phyloP scores from a whole-genome alignment of 352 stramenopile genomes.

The Phytophthora capsici region DNA sequence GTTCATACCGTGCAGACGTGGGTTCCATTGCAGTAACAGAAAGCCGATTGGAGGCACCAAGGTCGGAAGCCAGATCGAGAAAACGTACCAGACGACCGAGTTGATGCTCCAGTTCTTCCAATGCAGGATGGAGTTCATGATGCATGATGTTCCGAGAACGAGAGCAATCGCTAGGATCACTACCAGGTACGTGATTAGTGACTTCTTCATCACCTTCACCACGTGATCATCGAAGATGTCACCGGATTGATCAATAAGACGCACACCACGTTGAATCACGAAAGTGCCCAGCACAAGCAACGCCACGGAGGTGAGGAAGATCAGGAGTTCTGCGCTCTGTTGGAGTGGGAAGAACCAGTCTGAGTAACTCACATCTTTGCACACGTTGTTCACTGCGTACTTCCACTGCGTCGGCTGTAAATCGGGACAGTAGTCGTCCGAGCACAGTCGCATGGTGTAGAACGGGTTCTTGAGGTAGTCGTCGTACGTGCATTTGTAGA shows the following conservation, averaged over 20 bases:
- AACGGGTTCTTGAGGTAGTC: conserved; percentile 89
- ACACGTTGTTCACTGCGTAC: conserved; percentile 70
- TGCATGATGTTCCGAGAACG: conserved; percentile 62
- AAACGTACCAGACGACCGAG: conserved; percentile 80
- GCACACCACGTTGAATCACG: conserved; percentile 70
- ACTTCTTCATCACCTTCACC: conserved; percentile 78
- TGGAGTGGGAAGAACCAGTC: conserved; percentile 64
- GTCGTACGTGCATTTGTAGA: conserved; percentile 89
- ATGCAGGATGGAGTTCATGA: conserved; percentile 75
- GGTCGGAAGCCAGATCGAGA: conserved; percentile 82
- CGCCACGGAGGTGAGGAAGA: conserved; percentile 65
- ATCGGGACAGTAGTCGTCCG: conserved; percentile 80
- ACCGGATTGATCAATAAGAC: conserved; percentile 77
- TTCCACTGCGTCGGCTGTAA: conserved; percentile 84
- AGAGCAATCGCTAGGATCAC: conserved; percentile 80
- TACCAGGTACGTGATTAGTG: conserved; percentile 75
- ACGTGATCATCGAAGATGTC: conserved; percentile 80
- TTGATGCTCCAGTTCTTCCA: conserved; percentile 69
- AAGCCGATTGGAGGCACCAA: conserved; percentile 78
- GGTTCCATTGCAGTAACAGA: conserved; percentile 87
- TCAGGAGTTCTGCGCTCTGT: conserved; percentile 59
- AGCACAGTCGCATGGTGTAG: conserved; percentile 70
- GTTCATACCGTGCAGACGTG: conserved; percentile 74
- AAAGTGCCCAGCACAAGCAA: conserved; percentile 73
- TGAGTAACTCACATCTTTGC: conserved; percentile 70